Conservation (phyloP, 179 eudicot genomes). For the Pouteria campechiana region DNA sequence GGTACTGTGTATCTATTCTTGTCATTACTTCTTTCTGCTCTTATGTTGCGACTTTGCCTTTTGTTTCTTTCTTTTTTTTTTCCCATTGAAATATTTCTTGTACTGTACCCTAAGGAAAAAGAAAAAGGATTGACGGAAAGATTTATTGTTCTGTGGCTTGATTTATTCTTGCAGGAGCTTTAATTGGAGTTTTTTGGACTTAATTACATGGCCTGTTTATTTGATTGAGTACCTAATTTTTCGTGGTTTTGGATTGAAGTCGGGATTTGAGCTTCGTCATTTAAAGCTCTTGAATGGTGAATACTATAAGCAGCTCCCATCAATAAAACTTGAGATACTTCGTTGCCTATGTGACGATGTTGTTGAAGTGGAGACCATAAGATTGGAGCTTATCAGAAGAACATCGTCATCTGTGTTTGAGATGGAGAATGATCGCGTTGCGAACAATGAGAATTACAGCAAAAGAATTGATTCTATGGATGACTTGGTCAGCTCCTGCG, state of each 20-base stretch:
- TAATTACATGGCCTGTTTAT: conserved; percentile 87
- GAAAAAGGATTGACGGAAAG: too few species aligned
- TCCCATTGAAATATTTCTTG: conserved; percentile 2
- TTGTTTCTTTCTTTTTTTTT: neutral
- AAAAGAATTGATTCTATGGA: conserved; percentile 35
- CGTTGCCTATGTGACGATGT: conserved; percentile 88
- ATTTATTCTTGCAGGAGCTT: conserved; percentile 44
- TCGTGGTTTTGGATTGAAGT: conserved; percentile 43
- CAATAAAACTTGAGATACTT: conserved; percentile 63
- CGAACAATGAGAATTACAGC: conserved; percentile 21
- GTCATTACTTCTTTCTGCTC: neutral
- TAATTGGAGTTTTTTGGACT: conserved; percentile 91
- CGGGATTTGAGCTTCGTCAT: conserved; percentile 37
- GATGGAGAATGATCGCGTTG: conserved; percentile 34
- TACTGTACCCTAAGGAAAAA: too few species aligned
- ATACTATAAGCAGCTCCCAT: conserved; percentile 56
- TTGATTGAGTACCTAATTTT: conserved; percentile 67
- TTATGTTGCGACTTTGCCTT: neutral
- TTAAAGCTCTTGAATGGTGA: conserved; percentile 55
- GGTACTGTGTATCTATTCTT: conserved; percentile 34
- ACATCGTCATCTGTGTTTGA: conserved; percentile 26
- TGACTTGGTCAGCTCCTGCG: conserved; percentile 26
- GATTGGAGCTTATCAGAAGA: conserved; percentile 72
- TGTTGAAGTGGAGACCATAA: conserved; percentile 58
- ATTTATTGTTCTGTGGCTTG: neutral